A percentile compares a stretch with the other conserved stretches of the same genome.
These are phyloP conservation scores for Monilinia laxa DNA, from an alignment of 2,329 filamentous ascomycete genomes.

Conservation along the genomic window DNA sequence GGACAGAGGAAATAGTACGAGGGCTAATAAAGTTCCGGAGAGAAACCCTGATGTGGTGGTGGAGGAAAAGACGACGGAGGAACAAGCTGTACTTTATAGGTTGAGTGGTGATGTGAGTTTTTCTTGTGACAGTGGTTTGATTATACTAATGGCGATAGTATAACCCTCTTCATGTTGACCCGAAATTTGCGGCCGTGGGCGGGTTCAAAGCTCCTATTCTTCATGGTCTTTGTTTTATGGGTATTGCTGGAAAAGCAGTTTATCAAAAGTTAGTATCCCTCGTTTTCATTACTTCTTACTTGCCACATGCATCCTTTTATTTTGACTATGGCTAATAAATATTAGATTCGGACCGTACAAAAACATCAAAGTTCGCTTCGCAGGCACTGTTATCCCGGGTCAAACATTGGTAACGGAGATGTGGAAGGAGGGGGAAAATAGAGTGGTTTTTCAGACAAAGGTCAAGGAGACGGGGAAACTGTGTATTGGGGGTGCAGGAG, in stretches of 20 bases:
- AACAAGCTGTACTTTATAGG: conserved; percentile 91
- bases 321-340: background rate
- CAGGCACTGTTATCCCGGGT: conserved; percentile 78
- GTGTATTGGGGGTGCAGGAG: conserved; percentile 77
- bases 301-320: background rate
- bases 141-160: conserved; percentile 3
- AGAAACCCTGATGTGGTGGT: conserved; percentile 77
- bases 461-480: conserved; percentile 93
- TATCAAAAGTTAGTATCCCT: conserved; percentile 60
- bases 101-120: conserved; percentile 84
- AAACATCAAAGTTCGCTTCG: conserved; percentile 92
- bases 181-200: conserved; percentile 88
- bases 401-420: conserved; percentile 92
- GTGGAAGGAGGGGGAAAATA: conserved; percentile 82
- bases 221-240: conserved; percentile 95
- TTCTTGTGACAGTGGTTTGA: too few relatives aligned
- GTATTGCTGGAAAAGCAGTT: conserved; percentile 86
- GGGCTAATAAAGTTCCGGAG: conserved; percentile 73
- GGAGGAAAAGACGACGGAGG: conserved; percentile 81
- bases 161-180: conserved; percentile 86
- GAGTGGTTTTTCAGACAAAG: conserved; percentile 80
- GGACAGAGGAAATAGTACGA: conserved; percentile 78
- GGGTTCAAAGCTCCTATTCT: conserved; percentile 94
- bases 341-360: conserved; percentile 66
- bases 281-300: background rate